A percentile compares a stretch with the other conserved stretches of the same genome.
phyloP scores from a whole-genome alignment of 805 yeast genomes.

The Lipomyces sp. region DNA sequence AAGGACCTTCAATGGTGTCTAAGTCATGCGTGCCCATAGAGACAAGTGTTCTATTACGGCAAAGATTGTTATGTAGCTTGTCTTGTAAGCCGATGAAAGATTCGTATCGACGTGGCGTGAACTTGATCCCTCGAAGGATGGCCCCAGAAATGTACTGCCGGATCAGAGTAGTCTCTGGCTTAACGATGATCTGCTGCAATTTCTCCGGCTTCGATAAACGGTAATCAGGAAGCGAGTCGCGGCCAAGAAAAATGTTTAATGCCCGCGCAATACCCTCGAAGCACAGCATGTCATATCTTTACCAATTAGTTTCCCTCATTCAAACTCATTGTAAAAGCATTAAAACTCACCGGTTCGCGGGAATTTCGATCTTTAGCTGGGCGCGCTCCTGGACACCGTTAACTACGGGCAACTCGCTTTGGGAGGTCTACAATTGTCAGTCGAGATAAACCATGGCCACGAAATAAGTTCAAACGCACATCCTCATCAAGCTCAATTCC shows the following conservation, averaged over 20 bases:
- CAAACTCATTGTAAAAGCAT: no score
- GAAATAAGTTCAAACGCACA: slow-evolving; percentile 34
- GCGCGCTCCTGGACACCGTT: slow-evolving; percentile 68
- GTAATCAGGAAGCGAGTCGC: slow-evolving; percentile 65
- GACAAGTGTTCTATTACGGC: slow-evolving; percentile 96
- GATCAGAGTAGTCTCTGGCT: slow-evolving; percentile 65
- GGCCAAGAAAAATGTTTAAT: slow-evolving; percentile 85
- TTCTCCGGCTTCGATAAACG: slow-evolving; percentile 66
- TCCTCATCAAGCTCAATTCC: slow-evolving; percentile 99
- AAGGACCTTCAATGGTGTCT: slow-evolving; percentile 78
- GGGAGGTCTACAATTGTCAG: slow-evolving; percentile 31
- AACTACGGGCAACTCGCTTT: slow-evolving; percentile 48
- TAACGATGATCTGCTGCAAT: slow-evolving; percentile 66
- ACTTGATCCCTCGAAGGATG: slow-evolving; percentile 79
- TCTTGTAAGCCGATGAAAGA: slow-evolving; percentile 96
- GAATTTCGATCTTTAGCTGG: slow-evolving; percentile 94
- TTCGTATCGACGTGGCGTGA: slow-evolving; percentile 84
- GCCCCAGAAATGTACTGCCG: slow-evolving; percentile 97
- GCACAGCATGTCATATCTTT: slow-evolving; percentile 86
- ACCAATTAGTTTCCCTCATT: background rate
- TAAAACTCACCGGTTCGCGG: slow-evolving; percentile 75
- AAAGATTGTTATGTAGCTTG: slow-evolving; percentile 89
- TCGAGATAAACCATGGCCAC: background rate
- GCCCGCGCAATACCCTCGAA: slow-evolving; percentile 98
- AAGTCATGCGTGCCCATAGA: slow-evolving; percentile 98